These are phyloP conservation scores for Marasmius oreades DNA, from an alignment of 1,284 basidiomycete species.

Conservation along the genomic window DNA sequence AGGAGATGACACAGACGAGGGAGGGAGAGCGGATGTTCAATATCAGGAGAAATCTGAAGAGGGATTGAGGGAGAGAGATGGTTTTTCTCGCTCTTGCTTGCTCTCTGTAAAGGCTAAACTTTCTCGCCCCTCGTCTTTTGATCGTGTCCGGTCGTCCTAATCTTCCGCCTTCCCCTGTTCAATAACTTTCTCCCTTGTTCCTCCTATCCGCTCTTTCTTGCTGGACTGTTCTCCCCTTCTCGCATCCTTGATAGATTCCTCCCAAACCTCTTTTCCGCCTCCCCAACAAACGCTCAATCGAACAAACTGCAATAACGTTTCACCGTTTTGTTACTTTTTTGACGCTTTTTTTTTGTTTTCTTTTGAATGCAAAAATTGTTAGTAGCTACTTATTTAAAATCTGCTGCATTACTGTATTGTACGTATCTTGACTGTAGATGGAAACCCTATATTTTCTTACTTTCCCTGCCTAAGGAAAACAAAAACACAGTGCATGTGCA, in stretches of 20 bases:
- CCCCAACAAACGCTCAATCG: not conserved
- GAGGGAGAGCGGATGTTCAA: conserved; percentile 75
- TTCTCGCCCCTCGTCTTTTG: not conserved
- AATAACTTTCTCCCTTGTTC: too few relatives aligned
- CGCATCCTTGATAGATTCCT: too few relatives aligned
- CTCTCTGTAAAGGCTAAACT: not conserved
- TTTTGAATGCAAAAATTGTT: not conserved
- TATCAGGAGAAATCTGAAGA: conserved; percentile 71
- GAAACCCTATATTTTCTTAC: not conserved
- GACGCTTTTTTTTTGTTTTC: too few relatives aligned
- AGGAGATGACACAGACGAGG: conserved; percentile 54
- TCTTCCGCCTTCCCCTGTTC: not conserved
- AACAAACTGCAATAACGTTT: not conserved
- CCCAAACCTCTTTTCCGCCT: not conserved
- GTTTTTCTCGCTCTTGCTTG: not conserved
- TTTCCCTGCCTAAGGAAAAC: not conserved
- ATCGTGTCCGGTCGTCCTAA: not conserved
- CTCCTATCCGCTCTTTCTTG: too few relatives aligned
- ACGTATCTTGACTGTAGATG: conserved; percentile 5
- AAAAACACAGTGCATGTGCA: too few relatives aligned
- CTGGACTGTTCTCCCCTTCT: too few relatives aligned
- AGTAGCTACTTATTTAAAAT: not conserved
- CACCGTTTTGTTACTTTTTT: not conserved
- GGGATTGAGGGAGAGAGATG: conserved; percentile 37
- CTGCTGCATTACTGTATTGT: conserved; percentile 1